Evolutionary conservation across 2,329 filamentous ascomycete species (phyloP).

Genomic region (Paecilomyces sp.): DNA sequence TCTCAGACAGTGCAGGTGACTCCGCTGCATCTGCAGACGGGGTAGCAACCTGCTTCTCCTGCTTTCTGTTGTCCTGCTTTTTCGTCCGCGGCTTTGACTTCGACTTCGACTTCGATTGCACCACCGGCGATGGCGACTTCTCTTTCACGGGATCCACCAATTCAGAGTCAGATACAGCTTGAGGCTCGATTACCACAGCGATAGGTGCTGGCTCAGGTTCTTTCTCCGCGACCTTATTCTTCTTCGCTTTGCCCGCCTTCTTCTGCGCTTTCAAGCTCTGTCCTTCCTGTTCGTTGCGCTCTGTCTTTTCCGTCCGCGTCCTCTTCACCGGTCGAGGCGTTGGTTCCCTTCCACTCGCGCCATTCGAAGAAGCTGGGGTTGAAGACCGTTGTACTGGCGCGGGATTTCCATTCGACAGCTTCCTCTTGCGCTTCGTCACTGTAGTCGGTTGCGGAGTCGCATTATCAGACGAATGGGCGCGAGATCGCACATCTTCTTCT

Average conservation of each 20-base stretch:
- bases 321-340: conserved; percentile 16
- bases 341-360: conserved; percentile 2
- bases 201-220: background rate
- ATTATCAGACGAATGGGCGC: background rate
- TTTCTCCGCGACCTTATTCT: conserved; percentile 3
- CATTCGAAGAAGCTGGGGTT: background rate
- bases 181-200: background rate
- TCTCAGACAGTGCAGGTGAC: background rate
- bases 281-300: background rate
- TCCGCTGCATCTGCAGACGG: background rate
- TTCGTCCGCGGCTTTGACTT: background rate
- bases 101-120: background rate
- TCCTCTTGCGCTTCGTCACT: conserved; percentile 9
- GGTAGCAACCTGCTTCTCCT: background rate
- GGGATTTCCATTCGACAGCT: conserved; percentile 1
- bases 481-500: background rate
- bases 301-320: conserved; percentile 15
- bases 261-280: conserved; percentile 9
- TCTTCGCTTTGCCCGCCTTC: conserved; percentile 1
- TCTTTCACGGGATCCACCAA: background rate
- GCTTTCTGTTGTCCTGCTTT: background rate
- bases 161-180: background rate
- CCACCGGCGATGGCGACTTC: background rate
- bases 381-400: conserved; percentile 1
- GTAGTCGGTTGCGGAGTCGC: background rate